Evolutionary conservation across 495 filamentous ascomycete genomes (phyloP).

Genomic region (Clohesyomyces aquaticus): DNA sequence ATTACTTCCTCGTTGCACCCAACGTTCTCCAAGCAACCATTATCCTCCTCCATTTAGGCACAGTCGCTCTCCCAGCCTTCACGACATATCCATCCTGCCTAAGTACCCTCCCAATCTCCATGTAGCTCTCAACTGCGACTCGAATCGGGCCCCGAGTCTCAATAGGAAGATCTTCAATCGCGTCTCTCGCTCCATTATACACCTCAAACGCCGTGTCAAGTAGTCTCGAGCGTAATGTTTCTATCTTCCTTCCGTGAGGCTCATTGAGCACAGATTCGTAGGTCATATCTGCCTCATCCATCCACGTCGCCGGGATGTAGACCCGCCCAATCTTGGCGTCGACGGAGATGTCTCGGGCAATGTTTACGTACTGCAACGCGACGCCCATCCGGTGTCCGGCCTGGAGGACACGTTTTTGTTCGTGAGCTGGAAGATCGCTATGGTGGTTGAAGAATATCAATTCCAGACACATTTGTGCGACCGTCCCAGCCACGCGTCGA

Average conservation of each 20-base stretch:
- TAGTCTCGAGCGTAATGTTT: slow-evolving; percentile 55
- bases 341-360: slow-evolving; percentile 66
- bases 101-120: slow-evolving; percentile 69
- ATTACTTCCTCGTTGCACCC: slow-evolving; percentile 11
- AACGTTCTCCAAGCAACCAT: slow-evolving; percentile 60
- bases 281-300: slow-evolving; percentile 57
- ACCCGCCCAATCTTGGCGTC: slow-evolving; percentile 65
- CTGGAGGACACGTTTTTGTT: slow-evolving; percentile 39
- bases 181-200: slow-evolving; percentile 54
- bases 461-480: slow-evolving; percentile 65
- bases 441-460: slow-evolving; percentile 61
- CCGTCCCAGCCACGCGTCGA: slow-evolving; percentile 66
- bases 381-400: slow-evolving; percentile 66
- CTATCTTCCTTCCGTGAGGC: slow-evolving; percentile 50
- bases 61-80: slow-evolving; percentile 61
- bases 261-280: slow-evolving; percentile 56
- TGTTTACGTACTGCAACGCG: slow-evolving; percentile 72
- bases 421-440: slow-evolving; percentile 34
- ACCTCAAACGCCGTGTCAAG: slow-evolving; percentile 60
- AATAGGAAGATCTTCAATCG: slow-evolving; percentile 60
- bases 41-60: slow-evolving; percentile 58
- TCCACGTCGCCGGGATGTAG: slow-evolving; percentile 66
- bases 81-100: slow-evolving; percentile 50
- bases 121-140: slow-evolving; percentile 72
- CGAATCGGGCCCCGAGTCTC: slow-evolving; percentile 62